These are phyloP conservation scores for Tolypocladium cylindrosporum DNA, from an alignment of 2,329 filamentous ascomycete species.

Conservation along the genomic window DNA sequence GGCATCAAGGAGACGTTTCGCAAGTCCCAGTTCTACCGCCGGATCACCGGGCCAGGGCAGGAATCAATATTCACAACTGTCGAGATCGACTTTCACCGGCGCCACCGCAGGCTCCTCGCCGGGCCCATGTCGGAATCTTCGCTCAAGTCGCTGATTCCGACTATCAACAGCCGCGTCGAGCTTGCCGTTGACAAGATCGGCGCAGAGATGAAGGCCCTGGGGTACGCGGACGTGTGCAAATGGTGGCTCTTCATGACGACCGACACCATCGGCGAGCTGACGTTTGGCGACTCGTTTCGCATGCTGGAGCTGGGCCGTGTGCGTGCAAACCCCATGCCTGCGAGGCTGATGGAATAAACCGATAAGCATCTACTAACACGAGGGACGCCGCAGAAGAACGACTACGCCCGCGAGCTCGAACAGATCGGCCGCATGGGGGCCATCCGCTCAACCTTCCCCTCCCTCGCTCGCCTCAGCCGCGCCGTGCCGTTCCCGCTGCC, in stretches of 20 bases:
- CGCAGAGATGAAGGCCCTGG: slow-evolving; percentile 26
- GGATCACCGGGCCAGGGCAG: slow-evolving; percentile 7
- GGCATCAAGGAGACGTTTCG: slow-evolving; percentile 12
- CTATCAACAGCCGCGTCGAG: slow-evolving; percentile 24
- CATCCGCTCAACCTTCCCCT: slow-evolving; percentile 17
- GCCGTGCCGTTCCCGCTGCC: slow-evolving; percentile 13
- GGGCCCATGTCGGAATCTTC: slow-evolving; percentile 25
- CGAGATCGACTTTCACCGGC: slow-evolving; percentile 27
- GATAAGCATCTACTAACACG: background rate
- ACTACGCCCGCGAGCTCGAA: slow-evolving; percentile 29
- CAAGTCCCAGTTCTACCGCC: slow-evolving; percentile 14
- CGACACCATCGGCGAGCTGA: slow-evolving; percentile 42
- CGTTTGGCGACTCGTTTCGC: slow-evolving; percentile 44
- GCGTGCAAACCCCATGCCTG: slow-evolving; percentile 2
- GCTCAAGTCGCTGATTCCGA: slow-evolving; percentile 17
- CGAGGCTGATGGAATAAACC: background rate
- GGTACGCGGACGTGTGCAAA: slow-evolving; percentile 35
- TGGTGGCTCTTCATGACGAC: slow-evolving; percentile 46
- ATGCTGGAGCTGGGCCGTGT: slow-evolving; percentile 41
- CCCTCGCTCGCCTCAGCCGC: slow-evolving; percentile 12
- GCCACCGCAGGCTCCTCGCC: slow-evolving; percentile 30
- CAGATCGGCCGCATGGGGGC: slow-evolving; percentile 10
- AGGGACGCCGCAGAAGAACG: slow-evolving; percentile 12
- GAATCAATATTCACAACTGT: slow-evolving; percentile 27
- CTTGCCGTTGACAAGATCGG: slow-evolving; percentile 32